Conservation (phyloP, 225 moss, liverwort and hornwort genomes). For the Rhytidiadelphus loreus region DNA sequence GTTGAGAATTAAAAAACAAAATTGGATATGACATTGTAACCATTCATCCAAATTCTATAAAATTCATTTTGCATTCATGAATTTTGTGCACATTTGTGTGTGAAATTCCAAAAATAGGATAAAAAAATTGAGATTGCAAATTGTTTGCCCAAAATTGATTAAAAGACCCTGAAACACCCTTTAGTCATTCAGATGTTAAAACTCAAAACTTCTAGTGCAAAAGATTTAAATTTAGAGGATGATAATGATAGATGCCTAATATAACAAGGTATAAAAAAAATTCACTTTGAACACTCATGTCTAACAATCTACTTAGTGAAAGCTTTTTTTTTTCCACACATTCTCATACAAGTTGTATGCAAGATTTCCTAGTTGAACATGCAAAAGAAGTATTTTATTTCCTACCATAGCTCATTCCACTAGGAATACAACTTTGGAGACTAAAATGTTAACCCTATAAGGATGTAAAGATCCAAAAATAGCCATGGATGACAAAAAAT, state of each 20-base stretch:
- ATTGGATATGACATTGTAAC: rapidly evolving
- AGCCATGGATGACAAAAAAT: neutral
- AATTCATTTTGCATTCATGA: neutral
- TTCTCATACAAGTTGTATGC: neutral
- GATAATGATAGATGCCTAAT: neutral
- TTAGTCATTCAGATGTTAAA: neutral
- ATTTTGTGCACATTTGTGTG: rapidly evolving
- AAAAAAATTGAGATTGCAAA: neutral
- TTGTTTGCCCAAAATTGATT: neutral
- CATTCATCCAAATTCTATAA: neutral
- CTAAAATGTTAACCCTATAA: neutral
- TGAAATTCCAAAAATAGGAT: neutral
- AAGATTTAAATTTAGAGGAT: neutral
- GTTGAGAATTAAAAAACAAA: neutral
- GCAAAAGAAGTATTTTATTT: neutral
- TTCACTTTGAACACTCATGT: neutral
- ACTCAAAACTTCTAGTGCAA: neutral
- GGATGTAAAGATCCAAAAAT: rapidly evolving
- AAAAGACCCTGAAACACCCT: no score
- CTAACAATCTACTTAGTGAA: neutral
- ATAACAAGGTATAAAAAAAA: neutral
- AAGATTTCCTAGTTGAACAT: neutral
- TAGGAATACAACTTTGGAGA: neutral
- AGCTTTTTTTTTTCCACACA: neutral
- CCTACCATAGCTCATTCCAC: neutral